phyloP scores from a whole-genome alignment of 768 basidiomycete species.

The Infundibulicybe gibba region DNA sequence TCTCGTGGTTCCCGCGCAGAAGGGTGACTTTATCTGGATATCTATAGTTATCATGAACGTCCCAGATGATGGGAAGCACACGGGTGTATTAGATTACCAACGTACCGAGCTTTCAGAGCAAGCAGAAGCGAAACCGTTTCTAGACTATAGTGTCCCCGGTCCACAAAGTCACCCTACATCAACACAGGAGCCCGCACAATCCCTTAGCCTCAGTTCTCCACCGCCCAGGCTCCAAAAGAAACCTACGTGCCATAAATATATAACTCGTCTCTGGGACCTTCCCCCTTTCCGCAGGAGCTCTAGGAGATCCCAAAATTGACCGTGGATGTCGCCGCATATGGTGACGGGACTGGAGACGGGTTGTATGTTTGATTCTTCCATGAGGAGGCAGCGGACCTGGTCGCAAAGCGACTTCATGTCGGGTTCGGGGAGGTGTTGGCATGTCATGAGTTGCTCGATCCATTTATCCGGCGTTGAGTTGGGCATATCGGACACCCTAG shows the following conservation, averaged over 20 bases:
- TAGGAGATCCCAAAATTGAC: conserved; percentile 95
- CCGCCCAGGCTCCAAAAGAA: conserved; percentile 18
- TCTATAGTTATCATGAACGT: conserved; percentile 33
- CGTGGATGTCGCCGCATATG: conserved; percentile 94
- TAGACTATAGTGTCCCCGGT: conserved; percentile 92
- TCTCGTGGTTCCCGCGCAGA: conserved; percentile 94
- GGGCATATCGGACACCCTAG: conserved; percentile 17
- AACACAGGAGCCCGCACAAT: conserved; percentile 5
- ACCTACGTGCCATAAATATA: conserved; percentile 90
- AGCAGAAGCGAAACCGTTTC: conserved; percentile 91
- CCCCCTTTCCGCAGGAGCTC: conserved; percentile 88
- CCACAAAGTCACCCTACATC: conserved; percentile 92
- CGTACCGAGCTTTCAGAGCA: conserved; percentile 83
- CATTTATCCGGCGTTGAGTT: conserved; percentile 62
- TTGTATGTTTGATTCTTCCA: conserved; percentile 98
- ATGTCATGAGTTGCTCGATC: conserved; percentile 84
- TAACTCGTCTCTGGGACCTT: conserved; percentile 86
- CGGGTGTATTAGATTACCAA: neutral
- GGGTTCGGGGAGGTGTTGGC: conserved; percentile 83
- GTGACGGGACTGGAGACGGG: conserved; percentile 95
- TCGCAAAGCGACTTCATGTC: conserved; percentile 95
- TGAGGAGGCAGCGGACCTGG: conserved; percentile 80
- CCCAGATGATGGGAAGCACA: neutral
- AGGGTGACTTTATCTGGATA: conserved; percentile 93
- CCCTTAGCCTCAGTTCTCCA: neutral